These are phyloP conservation scores for Xylaria sp. DNA, from an alignment of 2,329 filamentous ascomycete species.

Conservation along the genomic window DNA sequence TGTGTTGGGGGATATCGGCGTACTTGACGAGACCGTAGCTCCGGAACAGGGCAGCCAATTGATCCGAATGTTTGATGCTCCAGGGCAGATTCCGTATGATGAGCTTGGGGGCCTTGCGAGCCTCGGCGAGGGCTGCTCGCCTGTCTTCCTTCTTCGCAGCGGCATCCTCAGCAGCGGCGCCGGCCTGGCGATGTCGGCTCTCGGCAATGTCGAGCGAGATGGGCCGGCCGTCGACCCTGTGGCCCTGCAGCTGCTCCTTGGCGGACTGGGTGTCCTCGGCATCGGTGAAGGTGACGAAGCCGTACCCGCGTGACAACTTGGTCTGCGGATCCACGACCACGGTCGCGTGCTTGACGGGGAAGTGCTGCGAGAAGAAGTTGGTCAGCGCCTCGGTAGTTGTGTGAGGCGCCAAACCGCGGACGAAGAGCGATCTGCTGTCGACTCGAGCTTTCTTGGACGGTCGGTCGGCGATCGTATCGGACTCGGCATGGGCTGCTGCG, in stretches of 20 bases:
- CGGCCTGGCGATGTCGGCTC: constrained; percentile 73
- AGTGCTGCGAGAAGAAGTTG: constrained; percentile 92
- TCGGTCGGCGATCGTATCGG: constrained; percentile 44
- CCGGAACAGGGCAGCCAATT: constrained; percentile 81
- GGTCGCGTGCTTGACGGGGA: constrained; percentile 94
- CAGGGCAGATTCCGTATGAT: constrained; percentile 96
- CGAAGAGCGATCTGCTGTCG: constrained; percentile 82
- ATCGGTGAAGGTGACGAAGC: constrained; percentile 97
- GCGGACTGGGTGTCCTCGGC: constrained; percentile 88
- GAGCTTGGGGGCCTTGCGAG: constrained; percentile 74
- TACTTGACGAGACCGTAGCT: constrained; percentile 93
- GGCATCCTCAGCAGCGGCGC: constrained; percentile 56
- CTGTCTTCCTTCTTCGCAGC: constrained; percentile 66
- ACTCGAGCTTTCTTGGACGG: constrained; percentile 67
- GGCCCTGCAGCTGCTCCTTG: constrained; percentile 81
- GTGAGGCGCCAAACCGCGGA: constrained; percentile 82
- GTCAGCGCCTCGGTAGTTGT: constrained; percentile 86
- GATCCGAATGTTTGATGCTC: constrained; percentile 89
- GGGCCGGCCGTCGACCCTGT: constrained; percentile 80
- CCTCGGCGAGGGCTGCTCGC: constrained; percentile 69
- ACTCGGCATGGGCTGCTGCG: constrained; percentile 40
- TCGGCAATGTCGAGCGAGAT: constrained; percentile 91
- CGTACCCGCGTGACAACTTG: constrained; percentile 89
- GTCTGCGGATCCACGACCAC: constrained; percentile 88
- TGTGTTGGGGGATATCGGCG: constrained; percentile 83